Percentiles rank a stretch among this genome's conserved stretches.
Evolutionary conservation across 371 early-diverging fungal species (phyloP).

Genomic region (Mortierella sp.): DNA sequence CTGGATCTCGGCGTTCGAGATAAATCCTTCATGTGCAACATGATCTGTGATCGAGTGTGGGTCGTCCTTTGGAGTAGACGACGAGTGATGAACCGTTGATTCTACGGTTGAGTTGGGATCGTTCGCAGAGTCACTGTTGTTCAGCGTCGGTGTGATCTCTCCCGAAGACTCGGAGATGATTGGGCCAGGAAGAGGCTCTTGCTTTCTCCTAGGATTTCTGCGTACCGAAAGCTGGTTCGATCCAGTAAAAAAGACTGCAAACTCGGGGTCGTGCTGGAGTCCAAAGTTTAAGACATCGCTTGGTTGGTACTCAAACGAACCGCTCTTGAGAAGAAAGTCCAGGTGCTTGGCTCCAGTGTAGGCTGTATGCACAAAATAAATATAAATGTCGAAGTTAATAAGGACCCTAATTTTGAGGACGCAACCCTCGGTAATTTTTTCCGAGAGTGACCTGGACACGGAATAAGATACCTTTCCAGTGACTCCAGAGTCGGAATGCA

Average conservation of each 20-base stretch:
- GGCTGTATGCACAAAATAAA: slow-evolving; percentile 49
- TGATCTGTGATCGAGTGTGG: slow-evolving; percentile 41
- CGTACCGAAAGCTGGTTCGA: slow-evolving; percentile 30
- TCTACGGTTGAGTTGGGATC: neutral
- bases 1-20: slow-evolving; percentile 36
- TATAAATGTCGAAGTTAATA: neutral
- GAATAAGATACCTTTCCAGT: slow-evolving; percentile 70
- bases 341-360: slow-evolving; percentile 73
- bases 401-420: no score
- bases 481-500: slow-evolving; percentile 82
- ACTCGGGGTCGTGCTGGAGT: slow-evolving; percentile 52
- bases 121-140: neutral
- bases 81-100: neutral
- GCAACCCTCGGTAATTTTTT: neutral
- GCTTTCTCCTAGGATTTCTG: slow-evolving; percentile 9
- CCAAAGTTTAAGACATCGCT: slow-evolving; percentile 52
- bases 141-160: slow-evolving; percentile 21
- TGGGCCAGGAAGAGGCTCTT: slow-evolving; percentile 7
- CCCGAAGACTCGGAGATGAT: slow-evolving; percentile 44
- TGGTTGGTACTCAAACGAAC: slow-evolving; percentile 34
- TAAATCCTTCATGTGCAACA: slow-evolving; percentile 36
- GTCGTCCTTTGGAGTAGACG: slow-evolving; percentile 16
- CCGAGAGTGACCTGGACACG: neutral
- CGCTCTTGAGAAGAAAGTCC: slow-evolving; percentile 47
- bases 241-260: slow-evolving; percentile 54